phyloP scores from a whole-genome alignment of 2,329 filamentous ascomycete genomes.

The Sarocladiaceae sp. region DNA sequence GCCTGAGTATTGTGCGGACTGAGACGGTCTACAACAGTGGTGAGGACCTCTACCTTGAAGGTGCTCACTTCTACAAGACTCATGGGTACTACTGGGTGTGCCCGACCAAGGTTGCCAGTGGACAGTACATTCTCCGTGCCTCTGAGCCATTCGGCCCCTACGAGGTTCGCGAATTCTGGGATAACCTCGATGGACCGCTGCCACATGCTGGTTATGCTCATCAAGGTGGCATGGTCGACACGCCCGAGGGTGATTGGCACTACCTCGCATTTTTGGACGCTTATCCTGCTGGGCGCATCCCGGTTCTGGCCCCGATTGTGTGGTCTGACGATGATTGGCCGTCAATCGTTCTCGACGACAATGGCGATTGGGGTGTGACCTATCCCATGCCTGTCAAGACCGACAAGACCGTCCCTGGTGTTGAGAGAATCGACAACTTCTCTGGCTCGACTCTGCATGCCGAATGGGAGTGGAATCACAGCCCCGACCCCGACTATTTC shows the following conservation, averaged over 20 bases:
- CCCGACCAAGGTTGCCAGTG: background rate
- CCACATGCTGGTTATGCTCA: background rate
- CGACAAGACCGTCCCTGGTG: slow-evolving; percentile 15
- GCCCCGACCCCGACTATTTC: slow-evolving; percentile 42
- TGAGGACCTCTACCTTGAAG: slow-evolving; percentile 32
- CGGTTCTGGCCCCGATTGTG: slow-evolving; percentile 50
- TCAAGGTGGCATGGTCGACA: slow-evolving; percentile 53
- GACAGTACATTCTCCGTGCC: background rate
- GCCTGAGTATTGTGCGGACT: slow-evolving; percentile 37
- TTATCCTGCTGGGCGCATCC: slow-evolving; percentile 53
- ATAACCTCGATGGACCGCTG: background rate
- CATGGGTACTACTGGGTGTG: background rate
- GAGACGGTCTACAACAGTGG: slow-evolving; percentile 19
- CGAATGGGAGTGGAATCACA: slow-evolving; percentile 60
- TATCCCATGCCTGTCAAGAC: slow-evolving; percentile 33
- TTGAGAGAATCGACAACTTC: slow-evolving; percentile 42
- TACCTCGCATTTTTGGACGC: slow-evolving; percentile 53
- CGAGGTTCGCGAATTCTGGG: background rate
- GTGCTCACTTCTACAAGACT: background rate
- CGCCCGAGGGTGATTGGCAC: slow-evolving; percentile 50
- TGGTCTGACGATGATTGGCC: slow-evolving; percentile 52
- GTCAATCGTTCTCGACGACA: slow-evolving; percentile 30
- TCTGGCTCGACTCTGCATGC: slow-evolving; percentile 33
- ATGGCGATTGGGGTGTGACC: slow-evolving; percentile 42
- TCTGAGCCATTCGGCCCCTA: background rate